Evolutionary conservation across 257 asterid species (phyloP).

Genomic region (Jacaranda mimosifolia): DNA sequence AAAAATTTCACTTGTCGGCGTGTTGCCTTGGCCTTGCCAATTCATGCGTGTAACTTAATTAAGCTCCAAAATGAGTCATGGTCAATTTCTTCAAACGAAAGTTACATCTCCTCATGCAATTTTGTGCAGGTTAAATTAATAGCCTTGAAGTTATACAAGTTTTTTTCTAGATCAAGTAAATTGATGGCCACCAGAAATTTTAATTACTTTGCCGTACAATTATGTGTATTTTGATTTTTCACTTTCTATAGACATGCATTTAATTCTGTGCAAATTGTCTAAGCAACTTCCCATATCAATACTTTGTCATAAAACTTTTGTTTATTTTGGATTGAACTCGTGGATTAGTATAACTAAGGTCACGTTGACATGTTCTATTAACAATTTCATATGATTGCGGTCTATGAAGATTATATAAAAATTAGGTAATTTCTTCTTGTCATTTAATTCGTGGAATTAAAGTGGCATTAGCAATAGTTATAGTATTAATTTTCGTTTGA

Average conservation of each 20-base stretch:
- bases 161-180: background rate
- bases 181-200: background rate
- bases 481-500: no score
- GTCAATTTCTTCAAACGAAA: conserved; percentile 42
- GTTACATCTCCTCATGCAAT: conserved; percentile 22
- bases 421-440: no score
- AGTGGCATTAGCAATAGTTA: no score
- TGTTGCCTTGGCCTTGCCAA: conserved; percentile 35
- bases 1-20: background rate
- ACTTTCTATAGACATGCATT: background rate
- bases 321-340: no score
- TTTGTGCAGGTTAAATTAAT: background rate
- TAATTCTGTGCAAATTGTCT: conserved; percentile 10
- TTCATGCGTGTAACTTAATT: conserved; percentile 47
- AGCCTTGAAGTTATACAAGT: background rate
- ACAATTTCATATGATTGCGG: no score
- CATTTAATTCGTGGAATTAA: no score
- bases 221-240: conserved; percentile 13
- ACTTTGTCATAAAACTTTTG: background rate
- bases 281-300: background rate
- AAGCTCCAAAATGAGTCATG: conserved; percentile 35
- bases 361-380: no score
- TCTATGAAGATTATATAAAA: no score
- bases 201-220: background rate
- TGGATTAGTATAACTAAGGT: no score